Base-by-base conservation (phyloP, 352 stramenopile genomes). In the Pythium dissotocum region DNA sequence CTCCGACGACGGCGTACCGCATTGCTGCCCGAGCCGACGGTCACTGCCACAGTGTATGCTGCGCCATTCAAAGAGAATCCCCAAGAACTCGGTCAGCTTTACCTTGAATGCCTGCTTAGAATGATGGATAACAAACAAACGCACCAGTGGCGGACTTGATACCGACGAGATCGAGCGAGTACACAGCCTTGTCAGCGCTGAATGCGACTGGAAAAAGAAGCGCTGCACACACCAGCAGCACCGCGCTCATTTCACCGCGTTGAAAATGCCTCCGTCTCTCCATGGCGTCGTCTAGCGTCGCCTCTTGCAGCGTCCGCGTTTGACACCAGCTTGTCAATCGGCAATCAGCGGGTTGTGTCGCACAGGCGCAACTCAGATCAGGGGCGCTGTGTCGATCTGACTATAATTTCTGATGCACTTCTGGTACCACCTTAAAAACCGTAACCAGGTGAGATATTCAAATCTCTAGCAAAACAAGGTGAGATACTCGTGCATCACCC, bases 141-240 rank as follows among this genome's bases (percentile, higher is more conserved):
- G 26, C 44, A 80, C 74, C 74, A 36, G 71, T 77, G 44, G 68
- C 74, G 7, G 74, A 74, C 21, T 65, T 66, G 64, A 80, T 80
- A 32, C 74, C 74, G 2, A 70, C 63, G 58, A 80, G 69, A 16
- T 74, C 58, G 33, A 80, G 65, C 38, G 74, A 80, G 62, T 75
- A 78, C 49, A 62, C 60, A 8, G 74, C 74, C 4, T 78, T 80
- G 54, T 72, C 61, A 14, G 68, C 74, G 8, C 10, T 32, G 44
- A 38, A 53, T 3, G 32, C 40, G 18, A 21, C 30, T 54, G 53
- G 52, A n/a, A 49, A 40, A 32, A 44, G 49, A 13, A 64, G 51
- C 13, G 58, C 21, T 35, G 36, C 52, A 16, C 58, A 48, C 14
- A 16, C 52, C 1, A 51, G 18, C 2, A 69, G 46, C 56, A 28